Percentiles rank a stretch among this genome's conserved stretches.
phyloP scores from a whole-genome alignment of 306 rosid species.

The Ormosia semicastrata region DNA sequence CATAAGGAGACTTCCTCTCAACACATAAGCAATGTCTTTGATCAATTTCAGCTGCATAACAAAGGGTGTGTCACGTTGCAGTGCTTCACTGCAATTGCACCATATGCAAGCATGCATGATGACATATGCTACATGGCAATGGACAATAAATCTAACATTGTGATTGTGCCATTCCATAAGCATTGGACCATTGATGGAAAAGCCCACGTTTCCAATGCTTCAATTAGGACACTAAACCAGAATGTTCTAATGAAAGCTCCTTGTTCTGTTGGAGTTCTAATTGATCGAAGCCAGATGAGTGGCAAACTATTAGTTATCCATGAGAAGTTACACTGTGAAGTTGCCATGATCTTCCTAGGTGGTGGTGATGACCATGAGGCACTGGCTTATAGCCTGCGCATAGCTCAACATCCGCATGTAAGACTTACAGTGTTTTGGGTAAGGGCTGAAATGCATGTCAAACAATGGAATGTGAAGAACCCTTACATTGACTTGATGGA shows the following conservation, averaged over 20 bases:
- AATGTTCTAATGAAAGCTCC: slow-evolving; percentile 25
- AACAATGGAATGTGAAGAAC: background rate
- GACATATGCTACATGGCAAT: slow-evolving; percentile 32
- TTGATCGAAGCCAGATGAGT: slow-evolving; percentile 6
- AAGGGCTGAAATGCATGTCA: background rate
- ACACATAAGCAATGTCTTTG: slow-evolving; percentile 24
- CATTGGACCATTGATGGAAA: background rate
- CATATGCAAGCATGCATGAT: slow-evolving; percentile 25
- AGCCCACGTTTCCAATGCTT: background rate
- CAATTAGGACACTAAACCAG: slow-evolving; percentile 21
- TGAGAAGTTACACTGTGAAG: slow-evolving; percentile 1
- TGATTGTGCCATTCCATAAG: slow-evolving; percentile 32
- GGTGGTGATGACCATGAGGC: slow-evolving; percentile 46
- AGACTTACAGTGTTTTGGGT: slow-evolving; percentile 30
- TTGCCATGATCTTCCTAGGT: slow-evolving; percentile 29
- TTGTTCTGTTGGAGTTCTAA: slow-evolving; percentile 20
- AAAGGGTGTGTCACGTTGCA: slow-evolving; percentile 2
- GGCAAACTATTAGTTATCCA: background rate
- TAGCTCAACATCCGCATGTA: slow-evolving; percentile 30
- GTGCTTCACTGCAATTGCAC: slow-evolving; percentile 11
- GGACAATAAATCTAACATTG: slow-evolving; percentile 22
- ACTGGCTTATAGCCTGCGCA: slow-evolving; percentile 15
- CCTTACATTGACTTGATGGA: slow-evolving; percentile 31
- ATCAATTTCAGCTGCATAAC: slow-evolving; percentile 15
- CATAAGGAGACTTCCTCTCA: background rate